Evolutionary conservation across 306 rosid species (phyloP), one percentile per base, ranked within the genome.

Genomic region (Pyrus bretschneideri): DNA sequence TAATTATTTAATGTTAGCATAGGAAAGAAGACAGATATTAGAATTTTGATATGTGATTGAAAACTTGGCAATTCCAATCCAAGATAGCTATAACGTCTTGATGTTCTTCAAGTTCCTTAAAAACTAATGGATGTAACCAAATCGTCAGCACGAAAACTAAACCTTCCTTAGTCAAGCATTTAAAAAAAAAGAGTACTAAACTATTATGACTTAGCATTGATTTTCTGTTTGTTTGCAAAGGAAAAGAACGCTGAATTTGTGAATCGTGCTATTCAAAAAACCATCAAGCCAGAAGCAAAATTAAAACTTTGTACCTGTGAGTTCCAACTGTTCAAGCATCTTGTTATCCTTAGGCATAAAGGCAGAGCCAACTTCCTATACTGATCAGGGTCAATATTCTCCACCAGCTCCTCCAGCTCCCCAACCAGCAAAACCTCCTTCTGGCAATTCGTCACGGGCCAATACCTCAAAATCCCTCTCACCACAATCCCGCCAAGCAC

Each of bases 321-420:
- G 84, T 92, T 90, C 89, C 92, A 85, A 81, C 98, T 95, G 81
- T 80, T 90, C 6, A 87, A 80, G 82, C 93, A 88, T 79, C 84
- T 92, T 30, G 92, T 88, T 62, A 92, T 86, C 79, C 83, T 91
- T 12, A 82, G 61, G 81, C 93, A 90, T 1, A 92, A 72, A 14
- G 95, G 95, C 84, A 88, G 38, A n/a, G 98, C 97, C 61, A 95
- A 69, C 77, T 90, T 89, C n/a, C 91, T 80, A 60, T 85, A 88
- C 66, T 87, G 95, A 61, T 89, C 91, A 55, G 93, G 86, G 61
- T 95, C 97, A 14, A 95, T 61, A 63, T 84, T 86, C 64, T 90
- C 96, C 63, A 95, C 89, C 29, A 92, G 79, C 55, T 95, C 96
- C 75, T 95, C 98, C 90, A 95, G 79, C 75, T 92, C 95, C 67